A percentile compares a stretch with the other conserved stretches of the same genome.
These are phyloP conservation scores for Clathrus columnatus DNA, from an alignment of 768 basidiomycete genomes.

Conservation along the genomic window DNA sequence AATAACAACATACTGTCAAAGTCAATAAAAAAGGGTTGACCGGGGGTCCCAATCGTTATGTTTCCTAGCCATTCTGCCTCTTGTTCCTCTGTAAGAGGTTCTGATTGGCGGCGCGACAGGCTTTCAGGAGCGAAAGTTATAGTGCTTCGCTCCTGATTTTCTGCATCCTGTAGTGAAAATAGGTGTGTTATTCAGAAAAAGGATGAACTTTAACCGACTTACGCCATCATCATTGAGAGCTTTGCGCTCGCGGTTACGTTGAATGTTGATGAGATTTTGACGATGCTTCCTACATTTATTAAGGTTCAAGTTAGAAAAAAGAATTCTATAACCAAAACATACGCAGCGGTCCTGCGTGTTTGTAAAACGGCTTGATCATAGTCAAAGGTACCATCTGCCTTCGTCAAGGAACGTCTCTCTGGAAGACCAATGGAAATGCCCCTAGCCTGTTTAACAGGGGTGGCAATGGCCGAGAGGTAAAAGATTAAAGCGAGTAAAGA, in stretches of 20 bases:
- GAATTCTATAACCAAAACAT: conserved; percentile 7
- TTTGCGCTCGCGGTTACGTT: conserved; percentile 22
- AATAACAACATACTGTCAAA: conserved; percentile 28
- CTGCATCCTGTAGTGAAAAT: no score
- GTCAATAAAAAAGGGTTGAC: conserved; percentile 28
- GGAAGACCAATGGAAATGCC: conserved; percentile 18
- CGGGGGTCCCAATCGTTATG: conserved; percentile 31
- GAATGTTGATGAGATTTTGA: conserved; percentile 29
- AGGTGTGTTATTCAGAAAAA: no score
- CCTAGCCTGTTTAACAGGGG: conserved; percentile 7
- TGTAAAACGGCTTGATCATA: conserved; percentile 21
- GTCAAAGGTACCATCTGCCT: conserved; percentile 23
- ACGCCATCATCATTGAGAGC: conserved; percentile 1
- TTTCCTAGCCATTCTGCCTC: conserved; percentile 28
- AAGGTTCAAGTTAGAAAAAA: neutral
- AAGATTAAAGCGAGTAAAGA: conserved; percentile 16
- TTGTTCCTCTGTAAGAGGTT: conserved; percentile 17
- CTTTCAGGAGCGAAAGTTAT: conserved; percentile 12
- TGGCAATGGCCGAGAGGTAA: conserved; percentile 16
- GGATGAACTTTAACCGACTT: no score
- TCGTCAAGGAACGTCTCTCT: conserved; percentile 20
- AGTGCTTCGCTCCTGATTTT: no score
- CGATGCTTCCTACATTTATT: conserved; percentile 32
- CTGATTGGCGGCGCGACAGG: conserved; percentile 23
- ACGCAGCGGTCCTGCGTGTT: conserved; percentile 21